These are phyloP conservation scores for Chlorencoelia australis DNA, from an alignment of 2,329 filamentous ascomycete species.

Conservation along the genomic window DNA sequence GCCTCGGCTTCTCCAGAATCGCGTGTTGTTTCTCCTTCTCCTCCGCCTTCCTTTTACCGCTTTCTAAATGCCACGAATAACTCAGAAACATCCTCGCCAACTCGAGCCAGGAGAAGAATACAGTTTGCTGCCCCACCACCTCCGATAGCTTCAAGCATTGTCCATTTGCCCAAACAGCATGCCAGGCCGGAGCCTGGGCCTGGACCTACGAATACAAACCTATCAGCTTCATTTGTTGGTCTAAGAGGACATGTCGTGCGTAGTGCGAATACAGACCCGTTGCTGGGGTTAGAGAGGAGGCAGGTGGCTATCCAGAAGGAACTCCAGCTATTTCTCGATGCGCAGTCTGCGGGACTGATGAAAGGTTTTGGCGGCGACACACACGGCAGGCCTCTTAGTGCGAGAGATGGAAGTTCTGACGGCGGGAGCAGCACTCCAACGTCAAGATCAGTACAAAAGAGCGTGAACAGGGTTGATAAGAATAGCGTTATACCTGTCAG, in stretches of 20 bases:
- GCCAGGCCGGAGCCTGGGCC: not conserved
- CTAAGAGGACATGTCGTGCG: constrained; percentile 3
- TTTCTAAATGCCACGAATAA: constrained; percentile 14
- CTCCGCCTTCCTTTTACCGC: constrained; percentile 23
- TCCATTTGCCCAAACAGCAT: not conserved
- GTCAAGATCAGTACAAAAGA: constrained; percentile 12
- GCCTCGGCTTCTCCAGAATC: constrained; percentile 1
- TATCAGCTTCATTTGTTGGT: too few species aligned
- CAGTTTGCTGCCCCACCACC: constrained; percentile 24
- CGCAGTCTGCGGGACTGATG: constrained; percentile 40
- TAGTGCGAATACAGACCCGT: constrained; percentile 17
- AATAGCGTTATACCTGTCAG: constrained; percentile 46
- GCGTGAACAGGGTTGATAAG: constrained; percentile 12
- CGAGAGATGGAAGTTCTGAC: constrained; percentile 32
- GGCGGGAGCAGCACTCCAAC: constrained; percentile 23
- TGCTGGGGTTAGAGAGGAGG: constrained; percentile 35
- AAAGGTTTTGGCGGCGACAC: constrained; percentile 20
- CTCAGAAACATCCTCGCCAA: constrained; percentile 10
- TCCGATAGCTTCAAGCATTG: constrained; percentile 19
- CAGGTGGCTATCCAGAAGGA: constrained; percentile 45
- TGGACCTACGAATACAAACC: not conserved
- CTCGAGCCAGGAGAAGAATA: constrained; percentile 15
- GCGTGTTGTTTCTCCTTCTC: constrained; percentile 14
- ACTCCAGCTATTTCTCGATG: constrained; percentile 48
- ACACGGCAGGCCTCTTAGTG: constrained; percentile 22